phyloP scores from a whole-genome alignment of 148 eudicot genomes.

The Fagopyrum homotropicum region DNA sequence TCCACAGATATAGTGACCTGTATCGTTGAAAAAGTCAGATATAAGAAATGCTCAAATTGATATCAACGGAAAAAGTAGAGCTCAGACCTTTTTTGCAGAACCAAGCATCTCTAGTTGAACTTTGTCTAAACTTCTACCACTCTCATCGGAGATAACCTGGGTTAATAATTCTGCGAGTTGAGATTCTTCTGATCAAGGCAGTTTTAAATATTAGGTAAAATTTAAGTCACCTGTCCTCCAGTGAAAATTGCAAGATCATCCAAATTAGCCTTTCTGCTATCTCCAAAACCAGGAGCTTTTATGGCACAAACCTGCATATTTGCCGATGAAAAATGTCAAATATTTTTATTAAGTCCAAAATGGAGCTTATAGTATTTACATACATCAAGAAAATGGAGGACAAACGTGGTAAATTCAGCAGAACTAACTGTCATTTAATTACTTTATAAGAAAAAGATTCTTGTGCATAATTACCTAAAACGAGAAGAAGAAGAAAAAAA shows the following conservation, averaged over 20 bases:
- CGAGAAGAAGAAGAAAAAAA: neutral
- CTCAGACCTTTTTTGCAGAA: constrained; percentile 68
- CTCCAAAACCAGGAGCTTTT: constrained; percentile 98
- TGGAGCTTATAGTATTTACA: neutral
- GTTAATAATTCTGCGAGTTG: constrained; percentile 10
- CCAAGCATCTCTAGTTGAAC: constrained; percentile 78
- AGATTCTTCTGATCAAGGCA: constrained; percentile 10
- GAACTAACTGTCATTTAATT: neutral
- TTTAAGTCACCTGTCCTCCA: constrained; percentile 75
- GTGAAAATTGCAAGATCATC: constrained; percentile 87
- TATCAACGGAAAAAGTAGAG: neutral
- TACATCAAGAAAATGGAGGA: neutral
- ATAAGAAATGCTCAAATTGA: neutral
- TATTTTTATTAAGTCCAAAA: neutral
- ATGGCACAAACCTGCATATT: constrained; percentile 82
- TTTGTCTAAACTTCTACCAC: constrained; percentile 60
- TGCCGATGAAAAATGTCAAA: neutral
- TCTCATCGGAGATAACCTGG: constrained; percentile 83
- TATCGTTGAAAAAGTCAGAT: constrained; percentile 17
- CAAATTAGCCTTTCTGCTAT: constrained; percentile 77
- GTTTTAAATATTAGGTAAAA: neutral
- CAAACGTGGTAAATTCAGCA: neutral
- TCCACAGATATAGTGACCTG: constrained; percentile 85
- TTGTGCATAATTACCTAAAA: neutral
- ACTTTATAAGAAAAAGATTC: neutral